These are phyloP conservation scores for Nigrograna mackinnonii DNA, from an alignment of 2,329 filamentous ascomycete species.

Conservation along the genomic window DNA sequence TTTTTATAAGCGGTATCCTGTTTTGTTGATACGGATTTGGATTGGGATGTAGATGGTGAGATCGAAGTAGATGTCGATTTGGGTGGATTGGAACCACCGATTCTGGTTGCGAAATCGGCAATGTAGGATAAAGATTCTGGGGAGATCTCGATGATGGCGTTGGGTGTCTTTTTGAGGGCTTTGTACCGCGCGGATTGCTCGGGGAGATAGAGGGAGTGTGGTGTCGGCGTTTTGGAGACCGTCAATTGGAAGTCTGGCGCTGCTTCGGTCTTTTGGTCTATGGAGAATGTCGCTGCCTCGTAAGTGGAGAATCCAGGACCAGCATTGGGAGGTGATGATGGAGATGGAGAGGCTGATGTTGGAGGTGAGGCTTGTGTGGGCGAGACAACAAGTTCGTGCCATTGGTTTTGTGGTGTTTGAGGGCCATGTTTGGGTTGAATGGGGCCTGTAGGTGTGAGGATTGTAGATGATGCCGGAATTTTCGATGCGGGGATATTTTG, in stretches of 20 bases:
- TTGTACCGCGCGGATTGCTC: slow-evolving; percentile 80
- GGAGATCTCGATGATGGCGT: slow-evolving; percentile 83
- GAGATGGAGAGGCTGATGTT: too few relatives aligned
- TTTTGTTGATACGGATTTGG: slow-evolving; percentile 8
- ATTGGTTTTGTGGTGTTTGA: slow-evolving; percentile 39
- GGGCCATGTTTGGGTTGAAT: slow-evolving; percentile 45
- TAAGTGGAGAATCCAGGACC: slow-evolving; percentile 38
- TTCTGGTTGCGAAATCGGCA: slow-evolving; percentile 79
- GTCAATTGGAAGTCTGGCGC: slow-evolving; percentile 83
- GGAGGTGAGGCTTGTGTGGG: too few relatives aligned
- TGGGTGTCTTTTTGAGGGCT: slow-evolving; percentile 67
- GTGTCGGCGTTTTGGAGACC: slow-evolving; percentile 73
- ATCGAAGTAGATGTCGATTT: slow-evolving; percentile 16
- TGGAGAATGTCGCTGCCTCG: slow-evolving; percentile 17
- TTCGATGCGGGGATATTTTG: slow-evolving; percentile 66
- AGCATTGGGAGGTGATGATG: slow-evolving; percentile 59
- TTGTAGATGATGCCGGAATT: slow-evolving; percentile 42
- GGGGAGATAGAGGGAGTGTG: slow-evolving; percentile 83
- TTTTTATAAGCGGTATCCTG: slow-evolving; percentile 55
- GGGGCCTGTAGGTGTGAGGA: slow-evolving; percentile 54
- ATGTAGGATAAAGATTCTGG: slow-evolving; percentile 83
- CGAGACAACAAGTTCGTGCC: slow-evolving; percentile 50
- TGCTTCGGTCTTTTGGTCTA: slow-evolving; percentile 20
- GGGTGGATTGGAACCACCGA: slow-evolving; percentile 65
- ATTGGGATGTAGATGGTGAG: slow-evolving; percentile 5